Evolutionary conservation across 208 protist species (phyloP).

Genomic region (Leishmania guyanensis): DNA sequence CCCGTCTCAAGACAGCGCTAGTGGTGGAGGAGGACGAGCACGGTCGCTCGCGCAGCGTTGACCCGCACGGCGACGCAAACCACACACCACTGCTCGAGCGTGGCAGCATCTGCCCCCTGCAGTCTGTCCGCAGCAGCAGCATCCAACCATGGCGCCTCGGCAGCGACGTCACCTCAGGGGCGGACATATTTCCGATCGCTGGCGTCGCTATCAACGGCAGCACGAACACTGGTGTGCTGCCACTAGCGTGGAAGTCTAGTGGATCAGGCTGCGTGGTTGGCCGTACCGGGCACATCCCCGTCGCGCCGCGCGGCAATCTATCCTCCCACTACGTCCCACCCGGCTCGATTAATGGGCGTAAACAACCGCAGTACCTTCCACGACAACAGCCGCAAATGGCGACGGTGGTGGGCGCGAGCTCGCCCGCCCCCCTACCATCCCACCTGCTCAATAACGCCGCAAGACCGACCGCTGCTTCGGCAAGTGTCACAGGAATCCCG

Average conservation of each 20-base stretch:
- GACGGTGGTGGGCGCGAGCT: background rate
- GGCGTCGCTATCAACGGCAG: slow-evolving; percentile 27
- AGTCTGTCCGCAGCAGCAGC: background rate
- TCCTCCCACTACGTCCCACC: slow-evolving; percentile 30
- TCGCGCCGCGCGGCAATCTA: slow-evolving; percentile 15
- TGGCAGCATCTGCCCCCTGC: slow-evolving; percentile 22
- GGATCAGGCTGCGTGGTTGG: slow-evolving; percentile 48
- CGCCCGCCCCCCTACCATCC: background rate
- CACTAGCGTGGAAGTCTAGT: slow-evolving; percentile 72
- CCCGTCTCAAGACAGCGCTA: slow-evolving; percentile 42
- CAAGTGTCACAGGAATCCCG: background rate
- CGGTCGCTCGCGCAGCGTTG: slow-evolving; percentile 25
- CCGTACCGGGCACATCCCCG: slow-evolving; percentile 32
- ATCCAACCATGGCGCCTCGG: background rate
- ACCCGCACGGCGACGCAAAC: slow-evolving; percentile 15
- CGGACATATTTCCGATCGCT: slow-evolving; percentile 9
- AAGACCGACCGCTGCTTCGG: background rate
- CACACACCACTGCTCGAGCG: slow-evolving; percentile 23
- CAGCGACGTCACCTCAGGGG: background rate
- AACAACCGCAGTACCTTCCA: background rate
- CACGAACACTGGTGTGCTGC: slow-evolving; percentile 32
- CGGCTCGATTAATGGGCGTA: background rate
- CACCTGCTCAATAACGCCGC: background rate
- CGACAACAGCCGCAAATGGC: background rate
- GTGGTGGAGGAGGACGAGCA: slow-evolving; percentile 30